Base-by-base conservation (phyloP, 139 green algal species). In the Closterium sp. region DNA sequence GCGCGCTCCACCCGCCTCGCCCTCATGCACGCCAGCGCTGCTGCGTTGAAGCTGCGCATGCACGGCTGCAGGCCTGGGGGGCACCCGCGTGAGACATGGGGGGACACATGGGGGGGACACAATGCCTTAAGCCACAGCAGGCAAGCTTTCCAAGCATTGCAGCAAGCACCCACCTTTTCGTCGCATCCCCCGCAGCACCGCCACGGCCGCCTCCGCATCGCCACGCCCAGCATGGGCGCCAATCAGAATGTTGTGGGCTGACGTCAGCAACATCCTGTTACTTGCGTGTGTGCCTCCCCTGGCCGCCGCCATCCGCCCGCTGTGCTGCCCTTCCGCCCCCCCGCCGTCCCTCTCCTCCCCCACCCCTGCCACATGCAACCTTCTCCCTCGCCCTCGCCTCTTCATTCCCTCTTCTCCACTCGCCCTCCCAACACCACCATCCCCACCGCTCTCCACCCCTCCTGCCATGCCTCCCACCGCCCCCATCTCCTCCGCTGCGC, bases 41-140 rank as follows among this genome's bases (percentile, higher is more conserved):
- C 91, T 10, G n/a, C 87, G n/a, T 93, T 93, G n/a, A 79, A 93
- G 29, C 10, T 91, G 45, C 85, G 86, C 50, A 93, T 93, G 31
- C 22, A 62, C 4, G 86, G 85, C 22, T 70, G 30, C 22, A 93
- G 45, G 0, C 86, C 86, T 87, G n/a, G 42, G 86, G 32, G 45
- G 19, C 2, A 91, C 5, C 91, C 91, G 7, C 22, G 11, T n/a
- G n/a, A n/a, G n/a, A n/a, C n/a, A n/a, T 91, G 88, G 42, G 28
- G 11, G 84, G n/a, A 10, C 2, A 17, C 0, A 13, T 32, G n/a
- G 19, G 9, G 28, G n/a, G 84, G 84, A n/a, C n/a, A n/a, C n/a
- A n/a, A n/a, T n/a, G n/a, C n/a, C n/a, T n/a, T n/a, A n/a, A n/a
- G n/a, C n/a, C n/a, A n/a, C n/a, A n/a, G n/a, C n/a, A n/a, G n/a